These are phyloP conservation scores for Schizophyllum amplum DNA, from an alignment of 1,284 basidiomycete species.

Conservation along the genomic window DNA sequence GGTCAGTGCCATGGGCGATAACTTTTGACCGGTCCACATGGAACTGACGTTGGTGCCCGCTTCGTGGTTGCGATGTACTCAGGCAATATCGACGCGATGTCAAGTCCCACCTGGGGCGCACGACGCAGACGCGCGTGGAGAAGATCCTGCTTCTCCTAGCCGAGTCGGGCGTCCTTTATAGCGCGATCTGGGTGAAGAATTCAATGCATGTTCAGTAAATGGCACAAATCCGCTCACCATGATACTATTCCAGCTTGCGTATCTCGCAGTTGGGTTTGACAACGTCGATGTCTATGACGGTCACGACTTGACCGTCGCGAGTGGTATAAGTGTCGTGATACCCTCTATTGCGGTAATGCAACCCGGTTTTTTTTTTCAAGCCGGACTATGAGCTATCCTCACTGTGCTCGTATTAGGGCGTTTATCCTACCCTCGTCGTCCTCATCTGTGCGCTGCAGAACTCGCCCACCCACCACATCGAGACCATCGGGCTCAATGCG, in stretches of 20 bases:
- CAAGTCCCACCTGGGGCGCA: not conserved
- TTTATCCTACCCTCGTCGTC: not conserved
- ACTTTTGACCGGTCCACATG: not conserved
- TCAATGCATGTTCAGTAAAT: not conserved
- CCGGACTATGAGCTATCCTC: not conserved
- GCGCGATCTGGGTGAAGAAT: slow-evolving; percentile 1
- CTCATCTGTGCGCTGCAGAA: not conserved
- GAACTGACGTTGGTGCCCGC: not conserved
- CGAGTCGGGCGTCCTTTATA: not conserved
- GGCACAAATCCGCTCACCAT: not conserved
- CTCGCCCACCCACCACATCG: not conserved
- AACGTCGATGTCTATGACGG: too few species aligned
- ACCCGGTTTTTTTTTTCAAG: not conserved
- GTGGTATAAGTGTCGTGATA: not conserved
- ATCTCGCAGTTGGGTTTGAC: too few species aligned
- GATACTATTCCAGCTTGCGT: not conserved
- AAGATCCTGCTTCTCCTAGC: not conserved
- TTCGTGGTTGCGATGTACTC: too few species aligned
- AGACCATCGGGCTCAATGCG: too few species aligned
- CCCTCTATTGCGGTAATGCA: not conserved
- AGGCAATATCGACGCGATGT: not conserved
- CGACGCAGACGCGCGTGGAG: not conserved
- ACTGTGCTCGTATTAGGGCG: not conserved
- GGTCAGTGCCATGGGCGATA: not conserved
- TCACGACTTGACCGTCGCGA: not conserved